Evolutionary conservation across 371 early-diverging fungal genomes (phyloP), one percentile per base, ranked within the genome.

Genomic region (Catenaria anguillulae): DNA sequence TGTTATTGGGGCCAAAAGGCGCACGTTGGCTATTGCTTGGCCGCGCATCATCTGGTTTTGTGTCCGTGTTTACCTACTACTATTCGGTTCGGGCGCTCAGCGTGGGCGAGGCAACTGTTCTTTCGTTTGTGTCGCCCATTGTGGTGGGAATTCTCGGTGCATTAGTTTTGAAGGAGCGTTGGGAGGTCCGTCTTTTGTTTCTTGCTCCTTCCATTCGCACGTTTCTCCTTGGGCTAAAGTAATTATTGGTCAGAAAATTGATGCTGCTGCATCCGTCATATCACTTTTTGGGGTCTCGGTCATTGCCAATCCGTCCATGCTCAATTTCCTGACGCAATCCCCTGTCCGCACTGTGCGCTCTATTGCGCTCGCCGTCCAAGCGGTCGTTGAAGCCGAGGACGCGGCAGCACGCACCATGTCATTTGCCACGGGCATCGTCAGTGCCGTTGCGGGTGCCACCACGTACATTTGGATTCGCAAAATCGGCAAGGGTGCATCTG

Each of bases 71-170:
- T 0, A 34, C 31, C 15, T 58, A 50, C 52, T 50, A 58, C 40
- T 12, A 33, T 1, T 58, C 58, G 36, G 5, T 58, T 6, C 58
- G 58, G 24, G 13, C 6, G 1, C 21, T 58, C 24, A 12, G 35
- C 13, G 10, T 58, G 19, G 58, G 36, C 24, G 58, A 58, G 21
- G 58, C 58, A 36, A 58, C 58, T 12, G 58, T 58, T 8, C 13
- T 58, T 24, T 24, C 26, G 6, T 58, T 58, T 8, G 12, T 21
- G 24, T 17, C 40, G 13, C 58, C 58, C 0, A 58, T 58, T 58
- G 31, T 33, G n/a, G 58, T 58, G 6, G 58, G 58, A 34, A 58
- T 58, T 19, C 12, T 58, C 12, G 58, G 17, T 15, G 24, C 29
- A 10, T 17, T 58, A 8, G 8, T 58, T 10, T 21, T 58, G 17